Evolutionary conservation across 768 basidiomycete species (phyloP).

Genomic region (Phanerodontia chrysosporium): DNA sequence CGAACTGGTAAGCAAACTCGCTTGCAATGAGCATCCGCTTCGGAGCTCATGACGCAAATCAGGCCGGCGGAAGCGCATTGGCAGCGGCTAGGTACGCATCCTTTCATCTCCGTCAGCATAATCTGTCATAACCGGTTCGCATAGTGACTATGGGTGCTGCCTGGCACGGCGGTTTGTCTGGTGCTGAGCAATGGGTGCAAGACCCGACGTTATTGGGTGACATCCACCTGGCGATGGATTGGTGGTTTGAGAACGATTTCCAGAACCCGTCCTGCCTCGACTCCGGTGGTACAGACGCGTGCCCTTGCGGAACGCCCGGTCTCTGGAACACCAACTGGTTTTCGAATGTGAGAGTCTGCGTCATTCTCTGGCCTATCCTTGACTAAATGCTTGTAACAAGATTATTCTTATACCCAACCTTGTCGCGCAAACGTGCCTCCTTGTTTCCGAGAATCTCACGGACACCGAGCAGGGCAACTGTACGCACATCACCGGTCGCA

Average conservation of each 20-base stretch:
- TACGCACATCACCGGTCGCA: conserved; percentile 43
- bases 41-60: not conserved
- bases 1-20: conserved; percentile 62
- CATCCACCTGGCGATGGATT: conserved; percentile 50
- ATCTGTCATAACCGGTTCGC: not conserved
- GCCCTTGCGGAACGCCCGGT: conserved; percentile 52
- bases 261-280: conserved; percentile 50
- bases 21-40: no score
- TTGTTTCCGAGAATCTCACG: conserved; percentile 47
- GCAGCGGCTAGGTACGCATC: conserved; percentile 42
- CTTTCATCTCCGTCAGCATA: no score
- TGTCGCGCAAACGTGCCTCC: conserved; percentile 52
- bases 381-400: conserved; percentile 25
- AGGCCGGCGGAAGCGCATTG: conserved; percentile 24
- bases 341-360: conserved; percentile 40
- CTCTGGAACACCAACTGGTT: conserved; percentile 67
- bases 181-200: conserved; percentile 39
- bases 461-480: conserved; percentile 41
- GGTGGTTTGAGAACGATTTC: conserved; percentile 63
- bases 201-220: conserved; percentile 35
- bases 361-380: not conserved
- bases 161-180: conserved; percentile 46
- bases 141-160: conserved; percentile 52
- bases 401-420: conserved; percentile 58
- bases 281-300: conserved; percentile 45